Conservation (phyloP, 2,329 filamentous ascomycete species). For the Aspergillus aculeatinus region DNA sequence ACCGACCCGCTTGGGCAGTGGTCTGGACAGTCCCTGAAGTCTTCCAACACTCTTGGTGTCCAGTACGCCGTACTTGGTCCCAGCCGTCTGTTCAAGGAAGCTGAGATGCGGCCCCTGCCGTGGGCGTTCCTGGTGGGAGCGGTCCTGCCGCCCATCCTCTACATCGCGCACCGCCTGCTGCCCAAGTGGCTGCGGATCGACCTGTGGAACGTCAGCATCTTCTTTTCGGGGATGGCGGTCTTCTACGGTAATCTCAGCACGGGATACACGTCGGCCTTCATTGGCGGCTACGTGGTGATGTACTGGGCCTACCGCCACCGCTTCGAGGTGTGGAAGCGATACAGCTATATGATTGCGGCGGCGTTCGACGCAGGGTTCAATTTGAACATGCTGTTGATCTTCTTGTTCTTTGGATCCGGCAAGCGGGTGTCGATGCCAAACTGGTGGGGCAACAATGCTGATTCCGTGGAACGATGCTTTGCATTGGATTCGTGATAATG, state of each 20-base stretch:
- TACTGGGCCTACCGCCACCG: constrained; percentile 57
- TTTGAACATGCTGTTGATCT: constrained; percentile 61
- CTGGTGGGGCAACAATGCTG: constrained; percentile 63
- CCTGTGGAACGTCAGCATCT: constrained; percentile 63
- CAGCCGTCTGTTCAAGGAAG: constrained; percentile 28
- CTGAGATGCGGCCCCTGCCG: constrained; percentile 30
- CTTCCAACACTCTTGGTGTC: constrained; percentile 55
- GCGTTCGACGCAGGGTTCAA: constrained; percentile 65
- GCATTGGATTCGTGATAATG: constrained; percentile 38
- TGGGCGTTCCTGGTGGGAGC: constrained; percentile 36
- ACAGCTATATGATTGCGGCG: constrained; percentile 62
- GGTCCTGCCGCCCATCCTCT: constrained; percentile 41
- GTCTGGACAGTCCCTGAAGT: constrained; percentile 57
- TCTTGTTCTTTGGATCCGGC: constrained; percentile 58
- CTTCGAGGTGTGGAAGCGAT: constrained; percentile 59
- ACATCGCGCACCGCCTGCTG: constrained; percentile 53
- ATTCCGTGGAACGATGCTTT: constrained; percentile 60
- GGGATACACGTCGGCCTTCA: constrained; percentile 57
- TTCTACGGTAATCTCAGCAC: constrained; percentile 65
- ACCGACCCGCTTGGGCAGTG: constrained; percentile 60
- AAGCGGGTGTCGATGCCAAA: constrained; percentile 60
- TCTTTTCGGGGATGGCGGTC: constrained; percentile 55
- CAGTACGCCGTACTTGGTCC: constrained; percentile 60
- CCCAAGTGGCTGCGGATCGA: constrained; percentile 53
- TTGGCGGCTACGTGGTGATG: constrained; percentile 63